A percentile compares a stretch with the other conserved stretches of the same genome.
phyloP scores from a whole-genome alignment of 179 eudicot species.

The Spergularia azorica region DNA sequence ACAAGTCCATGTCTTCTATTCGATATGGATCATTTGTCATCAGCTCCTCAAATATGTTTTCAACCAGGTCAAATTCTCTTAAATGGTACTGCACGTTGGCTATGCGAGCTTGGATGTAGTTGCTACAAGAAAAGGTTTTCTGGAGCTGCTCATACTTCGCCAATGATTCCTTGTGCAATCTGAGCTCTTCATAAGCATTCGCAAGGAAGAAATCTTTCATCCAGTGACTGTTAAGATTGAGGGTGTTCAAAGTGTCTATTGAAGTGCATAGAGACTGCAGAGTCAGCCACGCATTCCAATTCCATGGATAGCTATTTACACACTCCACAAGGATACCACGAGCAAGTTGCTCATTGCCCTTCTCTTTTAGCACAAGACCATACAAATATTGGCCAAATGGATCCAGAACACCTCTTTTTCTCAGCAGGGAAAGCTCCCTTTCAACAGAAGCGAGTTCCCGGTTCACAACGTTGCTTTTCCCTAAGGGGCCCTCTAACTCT shows the following conservation, averaged over 20 bases:
- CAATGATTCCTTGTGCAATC: constrained; percentile 78
- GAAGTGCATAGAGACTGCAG: constrained; percentile 80
- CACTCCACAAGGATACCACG: constrained; percentile 79
- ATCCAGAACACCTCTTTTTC: constrained; percentile 66
- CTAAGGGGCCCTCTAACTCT: constrained; percentile 90
- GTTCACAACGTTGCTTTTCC: constrained; percentile 75
- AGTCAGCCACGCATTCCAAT: constrained; percentile 95
- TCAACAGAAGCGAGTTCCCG: constrained; percentile 76
- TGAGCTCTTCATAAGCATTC: constrained; percentile 75
- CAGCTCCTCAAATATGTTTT: constrained; percentile 86
- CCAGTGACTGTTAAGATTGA: constrained; percentile 80
- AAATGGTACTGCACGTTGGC: constrained; percentile 86
- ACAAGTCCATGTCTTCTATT: constrained; percentile 96
- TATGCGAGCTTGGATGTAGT: constrained; percentile 80
- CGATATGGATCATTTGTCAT: constrained; percentile 85
- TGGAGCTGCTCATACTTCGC: constrained; percentile 71
- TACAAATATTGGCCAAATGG: constrained; percentile 82
- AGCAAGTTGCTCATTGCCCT: constrained; percentile 78
- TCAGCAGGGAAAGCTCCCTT: constrained; percentile 69
- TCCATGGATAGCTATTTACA: constrained; percentile 92
- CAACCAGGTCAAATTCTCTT: constrained; percentile 87
- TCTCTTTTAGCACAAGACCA: constrained; percentile 86
- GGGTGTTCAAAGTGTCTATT: constrained; percentile 63
- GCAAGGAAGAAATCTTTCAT: constrained; percentile 98
- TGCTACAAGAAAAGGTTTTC: constrained; percentile 71